Evolutionary conservation across 805 yeast species (phyloP), one percentile per base, ranked within the genome.

Genomic region (Blastobotrys parvus): DNA sequence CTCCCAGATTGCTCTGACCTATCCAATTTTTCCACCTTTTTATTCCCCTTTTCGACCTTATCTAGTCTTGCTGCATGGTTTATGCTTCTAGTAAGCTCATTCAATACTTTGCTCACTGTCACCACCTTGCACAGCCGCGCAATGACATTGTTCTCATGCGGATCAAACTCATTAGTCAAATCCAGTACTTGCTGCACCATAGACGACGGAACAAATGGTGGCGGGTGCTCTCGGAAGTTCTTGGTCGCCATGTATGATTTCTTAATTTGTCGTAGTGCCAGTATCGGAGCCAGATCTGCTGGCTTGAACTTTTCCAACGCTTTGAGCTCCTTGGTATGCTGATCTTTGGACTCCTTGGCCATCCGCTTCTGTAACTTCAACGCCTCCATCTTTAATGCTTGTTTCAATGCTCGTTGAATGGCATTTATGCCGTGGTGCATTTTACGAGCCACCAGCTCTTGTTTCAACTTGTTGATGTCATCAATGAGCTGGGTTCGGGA

Each of bases 301-400:
- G 47, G 21, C 19, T 55, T 55, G 25, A 58, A 29, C 11, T 22
- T 32, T 30, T 54, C 55, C 31, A 45, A 35, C 3, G 38, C 41
- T n/a, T 44, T 47, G 5, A 44, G 38, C 21, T 48, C 51, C 30
- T 46, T 34, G 8, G 39, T 42, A 4, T 43, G 38, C 10, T 49
- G 45, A 11, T 48, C 45, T 6, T 38, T 42, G 4, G 40, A 33
- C 1, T 41, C 43, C 20, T 50, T 45, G 48, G 21, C 51, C 45
- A 43, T 48, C 33, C 62, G 56, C 43, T 58, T 63, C 38, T 47
- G 54, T 35, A 61, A 47, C 45, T 59, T 58, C 46, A 60, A 55
- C 7, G 48, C 52, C 47, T 67, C 71, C 7, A 57, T 41, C 27
- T 52, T 49, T 41, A 53, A 47, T 19, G 55, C 60, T 47, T 46